phyloP scores from a whole-genome alignment of 2,329 filamentous ascomycete species.

The Fusarium nodosum region DNA sequence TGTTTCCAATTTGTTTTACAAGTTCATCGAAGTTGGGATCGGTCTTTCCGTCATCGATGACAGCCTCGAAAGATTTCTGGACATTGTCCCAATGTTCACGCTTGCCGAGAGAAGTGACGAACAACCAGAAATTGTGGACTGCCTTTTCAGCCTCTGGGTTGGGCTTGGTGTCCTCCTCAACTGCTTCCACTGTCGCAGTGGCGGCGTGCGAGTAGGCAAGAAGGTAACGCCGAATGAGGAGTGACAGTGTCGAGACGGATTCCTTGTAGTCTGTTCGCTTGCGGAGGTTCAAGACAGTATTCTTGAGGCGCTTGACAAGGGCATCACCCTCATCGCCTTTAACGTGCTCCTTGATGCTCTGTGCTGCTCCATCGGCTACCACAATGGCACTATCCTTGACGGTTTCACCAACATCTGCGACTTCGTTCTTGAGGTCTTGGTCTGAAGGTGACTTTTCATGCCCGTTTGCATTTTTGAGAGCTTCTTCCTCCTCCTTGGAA shows the following conservation, averaged over 20 bases:
- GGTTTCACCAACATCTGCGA: constrained; percentile 66
- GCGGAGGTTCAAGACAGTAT: constrained; percentile 79
- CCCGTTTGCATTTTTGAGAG: constrained; percentile 58
- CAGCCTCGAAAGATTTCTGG: constrained; percentile 74
- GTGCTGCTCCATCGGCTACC: constrained; percentile 70
- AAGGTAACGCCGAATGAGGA: constrained; percentile 83
- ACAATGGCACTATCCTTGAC: constrained; percentile 67
- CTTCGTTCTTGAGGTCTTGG: constrained; percentile 73
- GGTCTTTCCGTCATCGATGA: constrained; percentile 79
- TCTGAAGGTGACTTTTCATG: constrained; percentile 60
- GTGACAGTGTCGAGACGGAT: constrained; percentile 83
- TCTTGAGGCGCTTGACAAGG: constrained; percentile 80
- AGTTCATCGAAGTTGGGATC: constrained; percentile 88
- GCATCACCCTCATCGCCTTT: constrained; percentile 79
- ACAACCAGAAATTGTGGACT: constrained; percentile 82
- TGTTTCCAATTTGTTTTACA: constrained; percentile 78
- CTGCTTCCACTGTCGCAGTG: constrained; percentile 74
- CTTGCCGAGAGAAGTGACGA: constrained; percentile 85
- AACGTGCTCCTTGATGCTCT: constrained; percentile 81
- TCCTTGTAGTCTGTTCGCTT: constrained; percentile 85
- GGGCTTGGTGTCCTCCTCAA: constrained; percentile 77
- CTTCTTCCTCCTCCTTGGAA: constrained; percentile 69
- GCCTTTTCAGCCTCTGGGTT: constrained; percentile 83
- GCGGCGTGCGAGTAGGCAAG: constrained; percentile 80
- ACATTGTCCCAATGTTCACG: constrained; percentile 80